Evolutionary conservation across 164 flowering plant species (phyloP), one percentile per base, ranked within the genome.

Genomic region (Sextonia rubra): DNA sequence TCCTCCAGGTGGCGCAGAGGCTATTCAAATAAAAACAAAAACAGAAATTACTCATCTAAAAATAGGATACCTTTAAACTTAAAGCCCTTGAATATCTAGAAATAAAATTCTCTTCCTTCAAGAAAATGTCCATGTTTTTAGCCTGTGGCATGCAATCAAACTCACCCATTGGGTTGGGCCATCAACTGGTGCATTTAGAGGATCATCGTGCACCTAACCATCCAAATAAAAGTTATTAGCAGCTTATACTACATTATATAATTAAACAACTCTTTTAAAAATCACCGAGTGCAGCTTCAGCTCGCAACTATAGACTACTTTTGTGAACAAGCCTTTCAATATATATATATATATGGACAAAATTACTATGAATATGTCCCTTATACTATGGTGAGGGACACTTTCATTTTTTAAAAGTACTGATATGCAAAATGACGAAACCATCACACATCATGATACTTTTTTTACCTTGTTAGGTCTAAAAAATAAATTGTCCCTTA

Each of bases 151-250:
- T 30, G 44, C 26, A 55, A 49, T 55, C 66, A 60, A 69, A 85
- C 93, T 83, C 71, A 92, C 98, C 98, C 99, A 95, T 75, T 95
- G 99, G 30, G 99, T 95, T 64, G 99, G 99, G 68, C 99, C 99
- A 85, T 95, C 99, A 63, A 91, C 97, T 47, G 99, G 99, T 12
- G 99, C 99, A 78, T 77, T 86, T 49, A 86, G 67, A 62, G 99
- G 98, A 82, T 95, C 94, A 80, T 95, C 89, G 72, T 95, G 99
- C 71, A 95, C 98, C 98, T 92, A 71, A 37, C 7, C 14, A 75
- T 20, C 66, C 69, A 71, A 66, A 81, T 71, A 65, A 64, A 32
- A 69, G 15, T 12, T 66, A 47, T 78, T 70, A 80, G 71, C 75
- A 77, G 58, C 55, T 68, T n/a, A 26, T 17, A 48, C 44, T 52